These are phyloP conservation scores for Endocalyx cinctus DNA, from an alignment of 2,329 filamentous ascomycete genomes.

Conservation along the genomic window DNA sequence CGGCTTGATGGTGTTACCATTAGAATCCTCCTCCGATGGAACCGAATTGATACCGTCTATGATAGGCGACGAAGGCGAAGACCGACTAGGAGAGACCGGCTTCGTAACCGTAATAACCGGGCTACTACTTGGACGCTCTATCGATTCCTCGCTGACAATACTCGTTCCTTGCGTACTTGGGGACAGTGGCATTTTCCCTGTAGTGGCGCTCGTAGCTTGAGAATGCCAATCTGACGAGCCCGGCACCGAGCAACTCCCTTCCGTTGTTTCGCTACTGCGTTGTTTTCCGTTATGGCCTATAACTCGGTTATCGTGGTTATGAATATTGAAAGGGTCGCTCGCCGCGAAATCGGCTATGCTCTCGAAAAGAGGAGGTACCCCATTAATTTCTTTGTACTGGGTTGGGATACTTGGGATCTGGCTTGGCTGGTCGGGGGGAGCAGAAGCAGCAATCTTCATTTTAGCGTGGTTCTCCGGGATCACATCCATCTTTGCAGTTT, in stretches of 20 bases:
- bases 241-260: conserved; percentile 51
- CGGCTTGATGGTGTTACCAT: conserved; percentile 41
- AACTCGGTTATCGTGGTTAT: conserved; percentile 30
- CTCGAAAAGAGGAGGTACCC: conserved; percentile 40
- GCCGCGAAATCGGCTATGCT: conserved; percentile 43
- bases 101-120: conserved; percentile 36
- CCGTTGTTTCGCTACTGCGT: conserved; percentile 57
- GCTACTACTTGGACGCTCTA: conserved; percentile 44
- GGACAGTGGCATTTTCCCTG: conserved; percentile 59
- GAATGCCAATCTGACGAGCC: conserved; percentile 57
- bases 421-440: conserved; percentile 18
- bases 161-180: conserved; percentile 63
- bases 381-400: conserved; percentile 40
- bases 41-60: conserved; percentile 23
- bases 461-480: conserved; percentile 20
- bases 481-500: conserved; percentile 12
- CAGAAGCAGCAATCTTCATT: conserved; percentile 20
- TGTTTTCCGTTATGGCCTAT: conserved; percentile 40
- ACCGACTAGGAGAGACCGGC: conserved; percentile 28
- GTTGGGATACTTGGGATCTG: conserved; percentile 28
- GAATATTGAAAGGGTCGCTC: conserved; percentile 44
- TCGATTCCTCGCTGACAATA: conserved; percentile 56
- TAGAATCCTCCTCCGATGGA: conserved; percentile 33
- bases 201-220: conserved; percentile 59
- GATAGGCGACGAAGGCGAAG: conserved; percentile 18